Base-by-base conservation (phyloP, 2,329 filamentous ascomycete species). In the Simplicillium sp. region DNA sequence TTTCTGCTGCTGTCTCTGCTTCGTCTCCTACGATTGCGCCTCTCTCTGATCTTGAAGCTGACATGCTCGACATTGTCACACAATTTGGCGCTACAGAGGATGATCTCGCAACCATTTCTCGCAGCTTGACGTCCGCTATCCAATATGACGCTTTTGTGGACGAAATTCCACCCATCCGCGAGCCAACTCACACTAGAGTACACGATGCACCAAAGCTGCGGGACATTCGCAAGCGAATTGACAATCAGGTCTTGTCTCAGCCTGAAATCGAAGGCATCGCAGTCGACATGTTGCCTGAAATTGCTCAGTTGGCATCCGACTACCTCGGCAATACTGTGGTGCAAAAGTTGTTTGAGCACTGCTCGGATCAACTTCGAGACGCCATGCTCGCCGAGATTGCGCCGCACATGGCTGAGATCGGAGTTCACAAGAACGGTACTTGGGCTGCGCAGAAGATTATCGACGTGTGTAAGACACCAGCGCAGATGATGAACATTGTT, bases 391-490 rank as follows among this genome's bases (percentile, higher is more conserved):
- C 70, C 12, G 80, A 89, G 56, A 94, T 98, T 53, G 80, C 85
- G 3, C 89, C 90, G 43, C 89, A 96, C 57, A 76, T 97, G 58
- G 88, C 90, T 18, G 89, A 97, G 64, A 96, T 97, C 63, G 92
- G 92, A 53, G 82, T 96, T 7, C 92, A 98, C 74, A 98, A 98
- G 76, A 98, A 98, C 55, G 92, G 92, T 47, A 98, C 92, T 1
- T 98, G 92, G 92, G 92, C 92, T 41, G 92, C 92, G 1, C 92
- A 98, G 65, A 98, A 97, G 73, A 97, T 98, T 55, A 97, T 98
- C 51, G 90, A 97, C 54, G 87, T 95, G 7, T 90, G 88, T 60
- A 87, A 92, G 64, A 87, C 84, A 1, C 80, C 84, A 6, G 68
- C 71, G 33, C 89, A 97, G 64, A 90, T 92, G 81, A 67, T 71